Evolutionary conservation across 2,329 filamentous ascomycete genomes (phyloP).

Genomic region (Polychaeton citri): DNA sequence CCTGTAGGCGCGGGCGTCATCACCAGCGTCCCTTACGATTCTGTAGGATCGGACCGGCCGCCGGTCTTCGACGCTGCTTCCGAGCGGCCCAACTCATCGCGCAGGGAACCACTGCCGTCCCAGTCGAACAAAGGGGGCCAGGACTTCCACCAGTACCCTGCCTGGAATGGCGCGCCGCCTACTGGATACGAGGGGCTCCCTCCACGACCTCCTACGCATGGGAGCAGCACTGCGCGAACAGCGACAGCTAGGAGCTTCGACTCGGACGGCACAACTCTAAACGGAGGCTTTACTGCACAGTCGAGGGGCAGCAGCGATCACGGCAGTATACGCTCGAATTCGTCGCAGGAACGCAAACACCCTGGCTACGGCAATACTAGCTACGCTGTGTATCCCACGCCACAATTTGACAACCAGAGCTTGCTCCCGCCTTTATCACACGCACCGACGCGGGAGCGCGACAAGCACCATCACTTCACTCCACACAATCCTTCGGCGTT

Average conservation of each 20-base stretch:
- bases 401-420: constrained; percentile 26
- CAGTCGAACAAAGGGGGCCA: constrained; percentile 64
- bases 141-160: constrained; percentile 85
- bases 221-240: constrained; percentile 7
- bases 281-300: constrained; percentile 32
- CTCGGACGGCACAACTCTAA: constrained; percentile 37
- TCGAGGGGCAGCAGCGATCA: constrained; percentile 36
- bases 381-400: constrained; percentile 38
- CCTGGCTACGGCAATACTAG: constrained; percentile 29
- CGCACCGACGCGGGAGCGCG: constrained; percentile 24
- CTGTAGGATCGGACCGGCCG: constrained; percentile 50
- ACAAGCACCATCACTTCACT: constrained; percentile 24
- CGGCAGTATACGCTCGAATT: constrained; percentile 50
- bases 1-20: constrained; percentile 71
- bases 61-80: constrained; percentile 63
- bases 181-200: constrained; percentile 14
- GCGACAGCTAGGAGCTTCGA: constrained; percentile 11
- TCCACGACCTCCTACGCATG: constrained; percentile 16
- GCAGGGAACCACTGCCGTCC: constrained; percentile 65
- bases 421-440: constrained; percentile 25
- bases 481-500: constrained; percentile 32
- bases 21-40: constrained; percentile 79
- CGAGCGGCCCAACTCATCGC: constrained; percentile 39
- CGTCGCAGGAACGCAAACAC: constrained; percentile 41
- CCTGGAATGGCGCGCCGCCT: constrained; percentile 12